Conservation (phyloP, 306 rosid genomes). For the Quillaja saponaria region DNA sequence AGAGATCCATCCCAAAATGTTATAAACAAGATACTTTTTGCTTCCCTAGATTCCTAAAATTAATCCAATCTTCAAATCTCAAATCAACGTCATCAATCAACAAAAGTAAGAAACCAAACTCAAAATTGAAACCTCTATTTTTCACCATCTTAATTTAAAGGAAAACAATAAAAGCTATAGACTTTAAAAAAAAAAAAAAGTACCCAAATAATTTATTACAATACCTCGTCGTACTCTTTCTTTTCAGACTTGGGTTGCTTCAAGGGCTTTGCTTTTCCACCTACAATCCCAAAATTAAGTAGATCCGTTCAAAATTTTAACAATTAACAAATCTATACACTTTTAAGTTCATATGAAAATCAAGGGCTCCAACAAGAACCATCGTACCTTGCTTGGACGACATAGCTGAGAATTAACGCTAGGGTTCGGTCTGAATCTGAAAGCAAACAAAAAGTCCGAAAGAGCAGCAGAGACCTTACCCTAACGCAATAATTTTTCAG, state of each 20-base stretch:
- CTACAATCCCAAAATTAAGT: slow-evolving; percentile 26
- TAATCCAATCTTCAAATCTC: too few relatives aligned
- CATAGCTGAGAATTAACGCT: slow-evolving; percentile 55
- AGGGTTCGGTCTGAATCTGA: slow-evolving; percentile 42
- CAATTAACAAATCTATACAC: slow-evolving; percentile 6
- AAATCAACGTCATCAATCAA: too few relatives aligned
- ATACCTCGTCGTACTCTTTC: slow-evolving; percentile 87
- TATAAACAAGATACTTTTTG: too few relatives aligned
- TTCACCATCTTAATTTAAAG: too few relatives aligned
- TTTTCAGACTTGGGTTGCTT: slow-evolving; percentile 88
- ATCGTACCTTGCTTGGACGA: slow-evolving; percentile 81
- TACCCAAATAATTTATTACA: background rate
- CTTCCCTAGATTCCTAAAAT: too few relatives aligned
- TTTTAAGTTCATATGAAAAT: background rate
- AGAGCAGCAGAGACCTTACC: slow-evolving; percentile 25
- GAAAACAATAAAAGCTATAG: too few relatives aligned
- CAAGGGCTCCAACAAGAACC: slow-evolving; percentile 1
- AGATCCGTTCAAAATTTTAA: background rate
- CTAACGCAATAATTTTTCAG: background rate
- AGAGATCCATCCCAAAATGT: too few relatives aligned
- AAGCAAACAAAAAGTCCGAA: slow-evolving; percentile 18
- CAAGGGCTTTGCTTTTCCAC: slow-evolving; percentile 98
- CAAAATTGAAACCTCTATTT: too few relatives aligned
- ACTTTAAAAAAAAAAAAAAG: slow-evolving; percentile 2
- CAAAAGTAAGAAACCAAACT: background rate